Base-by-base conservation (phyloP, 192 early-diverging fungal genomes). In the Linnemannia schmuckeri region DNA sequence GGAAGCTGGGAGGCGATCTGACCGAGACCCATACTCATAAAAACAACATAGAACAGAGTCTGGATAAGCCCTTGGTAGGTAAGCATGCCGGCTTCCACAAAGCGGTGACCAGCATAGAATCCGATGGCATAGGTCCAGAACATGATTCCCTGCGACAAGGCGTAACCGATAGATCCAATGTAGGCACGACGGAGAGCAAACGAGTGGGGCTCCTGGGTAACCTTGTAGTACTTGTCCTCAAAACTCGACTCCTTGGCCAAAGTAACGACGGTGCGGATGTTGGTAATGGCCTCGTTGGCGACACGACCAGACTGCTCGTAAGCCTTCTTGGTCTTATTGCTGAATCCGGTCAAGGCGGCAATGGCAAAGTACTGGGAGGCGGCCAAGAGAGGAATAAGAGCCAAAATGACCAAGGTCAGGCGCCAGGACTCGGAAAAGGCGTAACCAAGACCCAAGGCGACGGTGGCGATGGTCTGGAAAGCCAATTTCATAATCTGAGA, bases 241-340 rank as follows among this genome's bases (percentile, higher is more conserved):
- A 93, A 89, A 33, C 70, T 70, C 17, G 81, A 33, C 12, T 82
- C 88, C 69, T 93, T 93, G 54, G 87, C 96, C 78, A 97, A 93
- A 47, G 95, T 93, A 30, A 94, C 93, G 6, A 98, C 95, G 0
- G 97, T 99, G 52, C 94, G 91, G 82, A 99, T 96, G 80, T 93
- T 93, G 79, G 92, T 88, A 78, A 99, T 94, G 44, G 94, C 91
- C 83, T 99, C 98, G 74, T 95, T 94, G 2, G 97, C 96, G 8
- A 94, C 91, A 84, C 94, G 92, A 57, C 90, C 91, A 6, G 94
- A 91, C 12, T 87, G 77, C 76, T 93, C 93, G 81, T 96, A 97
- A 3, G 94, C 93, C 74, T 91, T 88, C 83, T 92, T 92, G 69
- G 90, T 90, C 77, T 90, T 89, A 71, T 71, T 72, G 8, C 88